A percentile compares a stretch with the other conserved stretches of the same genome.
These are phyloP conservation scores for Pluteus cervinus DNA, from an alignment of 768 basidiomycete species.

Conservation along the genomic window DNA sequence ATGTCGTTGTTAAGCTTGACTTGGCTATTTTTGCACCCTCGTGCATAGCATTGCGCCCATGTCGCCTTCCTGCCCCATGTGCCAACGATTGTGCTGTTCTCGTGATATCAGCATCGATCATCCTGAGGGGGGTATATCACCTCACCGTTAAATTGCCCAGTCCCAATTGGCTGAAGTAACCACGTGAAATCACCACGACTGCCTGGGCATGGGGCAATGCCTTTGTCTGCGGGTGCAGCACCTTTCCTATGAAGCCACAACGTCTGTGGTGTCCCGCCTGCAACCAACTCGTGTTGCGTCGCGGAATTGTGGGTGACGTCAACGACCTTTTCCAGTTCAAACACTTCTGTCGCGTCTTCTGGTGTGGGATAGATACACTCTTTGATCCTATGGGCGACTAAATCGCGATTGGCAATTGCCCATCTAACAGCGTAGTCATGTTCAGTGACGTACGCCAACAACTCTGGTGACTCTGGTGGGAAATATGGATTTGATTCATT, in stretches of 20 bases:
- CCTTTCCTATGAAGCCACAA: constrained; percentile 34
- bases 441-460: constrained; percentile 22
- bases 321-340: constrained; percentile 20
- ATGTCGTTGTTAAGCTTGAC: constrained; percentile 22
- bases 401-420: constrained; percentile 32
- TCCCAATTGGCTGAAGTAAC: constrained; percentile 25
- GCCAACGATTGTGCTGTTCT: constrained; percentile 27
- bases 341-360: neutral
- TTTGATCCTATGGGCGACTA: constrained; percentile 29
- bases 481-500: constrained; percentile 29
- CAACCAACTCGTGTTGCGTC: constrained; percentile 13
- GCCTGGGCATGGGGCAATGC: constrained; percentile 31
- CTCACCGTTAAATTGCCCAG: constrained; percentile 28
- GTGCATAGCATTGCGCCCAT: constrained; percentile 26
- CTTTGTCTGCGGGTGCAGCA: constrained; percentile 29
- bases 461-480: constrained; percentile 18
- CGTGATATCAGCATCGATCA: neutral
- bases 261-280: constrained; percentile 13
- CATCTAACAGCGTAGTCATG: constrained; percentile 32
- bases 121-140: neutral
- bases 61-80: constrained; percentile 31
- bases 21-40: constrained; percentile 21
- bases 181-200: constrained; percentile 31
- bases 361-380: constrained; percentile 20
- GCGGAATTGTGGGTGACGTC: constrained; percentile 35